Evolutionary conservation across 306 rosid species (phyloP).

Genomic region (Potentilla sterilis): DNA sequence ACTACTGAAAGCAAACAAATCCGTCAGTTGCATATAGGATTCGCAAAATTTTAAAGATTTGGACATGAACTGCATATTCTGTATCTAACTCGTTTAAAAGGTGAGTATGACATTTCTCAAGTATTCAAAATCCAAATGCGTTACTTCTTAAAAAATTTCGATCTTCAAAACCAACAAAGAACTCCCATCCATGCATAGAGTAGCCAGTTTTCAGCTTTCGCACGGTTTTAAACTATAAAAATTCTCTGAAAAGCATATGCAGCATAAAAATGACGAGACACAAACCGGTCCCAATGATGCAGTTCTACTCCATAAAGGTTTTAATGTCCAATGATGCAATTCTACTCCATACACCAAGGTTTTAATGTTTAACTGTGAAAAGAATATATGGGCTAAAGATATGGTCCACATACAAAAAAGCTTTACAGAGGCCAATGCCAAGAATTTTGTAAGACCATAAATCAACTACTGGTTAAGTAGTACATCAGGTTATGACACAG

Average conservation of each 20-base stretch:
- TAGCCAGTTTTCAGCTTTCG: background rate
- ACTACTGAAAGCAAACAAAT: background rate
- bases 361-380: background rate
- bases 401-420: background rate
- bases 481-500: background rate
- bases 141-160: background rate
- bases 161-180: no score
- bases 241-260: background rate
- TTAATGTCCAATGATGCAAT: background rate
- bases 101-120: background rate
- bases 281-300: background rate
- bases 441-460: background rate
- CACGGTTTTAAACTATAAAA: background rate
- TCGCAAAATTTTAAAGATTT: background rate
- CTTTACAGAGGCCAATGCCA: background rate
- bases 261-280: background rate
- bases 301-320: background rate
- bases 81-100: background rate
- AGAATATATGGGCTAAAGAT: background rate
- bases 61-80: background rate
- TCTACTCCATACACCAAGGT: background rate
- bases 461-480: no score
- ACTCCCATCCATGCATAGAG: background rate
- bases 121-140: background rate
- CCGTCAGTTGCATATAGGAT: background rate